Conservation (phyloP, 1,139 yeast genomes). For the Pichia sp. region DNA sequence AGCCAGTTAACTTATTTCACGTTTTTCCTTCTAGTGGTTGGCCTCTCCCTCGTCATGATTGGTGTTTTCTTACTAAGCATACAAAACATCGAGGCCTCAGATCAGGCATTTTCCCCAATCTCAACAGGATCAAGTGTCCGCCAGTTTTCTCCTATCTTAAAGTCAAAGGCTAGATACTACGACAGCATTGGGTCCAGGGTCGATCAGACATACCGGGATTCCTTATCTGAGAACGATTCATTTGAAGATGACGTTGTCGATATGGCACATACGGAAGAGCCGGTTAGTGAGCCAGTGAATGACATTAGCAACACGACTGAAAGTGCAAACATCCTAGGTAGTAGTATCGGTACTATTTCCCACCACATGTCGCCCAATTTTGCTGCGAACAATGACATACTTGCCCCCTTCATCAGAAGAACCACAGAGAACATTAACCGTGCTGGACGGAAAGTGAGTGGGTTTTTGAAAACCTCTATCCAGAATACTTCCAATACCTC, state of each 20-base stretch:
- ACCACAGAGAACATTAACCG: constrained; percentile 25
- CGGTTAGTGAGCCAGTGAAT: not conserved
- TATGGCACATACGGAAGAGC: not conserved
- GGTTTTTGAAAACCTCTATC: constrained; percentile 17
- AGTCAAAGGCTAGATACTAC: constrained; percentile 2
- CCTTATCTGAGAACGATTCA: not conserved
- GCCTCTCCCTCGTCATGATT: constrained; percentile 44
- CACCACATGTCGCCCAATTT: not conserved
- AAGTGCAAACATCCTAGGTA: constrained; percentile 3
- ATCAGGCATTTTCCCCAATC: not conserved
- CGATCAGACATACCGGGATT: not conserved
- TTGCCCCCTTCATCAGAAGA: constrained; percentile 23
- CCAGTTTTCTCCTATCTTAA: not conserved
- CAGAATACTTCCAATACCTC: not conserved
- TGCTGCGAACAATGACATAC: constrained; percentile 15
- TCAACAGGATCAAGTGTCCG: not conserved
- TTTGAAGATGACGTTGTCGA: constrained; percentile 1
- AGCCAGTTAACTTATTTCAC: constrained; percentile 37
- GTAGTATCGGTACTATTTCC: constrained; percentile 8
- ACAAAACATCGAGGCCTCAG: constrained; percentile 23
- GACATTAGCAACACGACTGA: not conserved
- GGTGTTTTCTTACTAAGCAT: constrained; percentile 55
- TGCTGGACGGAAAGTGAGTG: constrained; percentile 27
- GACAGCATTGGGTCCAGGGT: constrained; percentile 1
- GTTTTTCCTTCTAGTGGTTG: constrained; percentile 44